A percentile compares a stretch with the other conserved stretches of the same genome.
These are phyloP conservation scores for Termitomyces sp. DNA, from an alignment of 768 basidiomycete genomes.

Conservation along the genomic window DNA sequence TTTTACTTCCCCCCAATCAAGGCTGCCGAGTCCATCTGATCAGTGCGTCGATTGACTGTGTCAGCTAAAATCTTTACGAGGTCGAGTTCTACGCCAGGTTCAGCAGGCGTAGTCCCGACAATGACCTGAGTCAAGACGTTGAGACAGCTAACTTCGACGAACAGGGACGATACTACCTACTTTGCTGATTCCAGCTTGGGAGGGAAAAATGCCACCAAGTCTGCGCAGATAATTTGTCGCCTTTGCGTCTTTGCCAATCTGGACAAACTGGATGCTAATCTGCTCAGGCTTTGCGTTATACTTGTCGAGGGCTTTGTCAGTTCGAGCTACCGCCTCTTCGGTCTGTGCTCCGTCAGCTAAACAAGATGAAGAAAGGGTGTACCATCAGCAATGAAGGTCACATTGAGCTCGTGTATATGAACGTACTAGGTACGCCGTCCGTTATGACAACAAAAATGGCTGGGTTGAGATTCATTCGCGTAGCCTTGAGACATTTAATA, in stretches of 20 bases:
- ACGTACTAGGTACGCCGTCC: no score
- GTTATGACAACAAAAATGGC: no score
- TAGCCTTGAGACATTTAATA: no score
- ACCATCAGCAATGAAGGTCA: neutral
- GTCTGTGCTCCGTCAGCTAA: neutral
- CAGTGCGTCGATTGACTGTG: neutral
- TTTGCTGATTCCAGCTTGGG: neutral
- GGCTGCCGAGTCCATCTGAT: no score
- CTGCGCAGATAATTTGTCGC: neutral
- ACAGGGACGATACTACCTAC: neutral
- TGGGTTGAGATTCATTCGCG: no score
- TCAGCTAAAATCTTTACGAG: neutral
- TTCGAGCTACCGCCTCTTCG: neutral
- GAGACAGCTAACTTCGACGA: neutral
- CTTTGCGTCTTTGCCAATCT: neutral
- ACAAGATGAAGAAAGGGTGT: neutral
- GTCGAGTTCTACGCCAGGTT: neutral
- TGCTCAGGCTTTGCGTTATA: neutral
- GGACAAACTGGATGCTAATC: neutral
- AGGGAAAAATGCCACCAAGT: neutral
- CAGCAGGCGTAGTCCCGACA: neutral
- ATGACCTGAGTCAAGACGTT: neutral
- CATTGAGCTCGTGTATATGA: no score
- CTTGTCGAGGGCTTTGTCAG: neutral
- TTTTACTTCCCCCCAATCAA: no score